These are phyloP conservation scores for Collariella sp. DNA, from an alignment of 495 filamentous ascomycete species.

Conservation along the genomic window DNA sequence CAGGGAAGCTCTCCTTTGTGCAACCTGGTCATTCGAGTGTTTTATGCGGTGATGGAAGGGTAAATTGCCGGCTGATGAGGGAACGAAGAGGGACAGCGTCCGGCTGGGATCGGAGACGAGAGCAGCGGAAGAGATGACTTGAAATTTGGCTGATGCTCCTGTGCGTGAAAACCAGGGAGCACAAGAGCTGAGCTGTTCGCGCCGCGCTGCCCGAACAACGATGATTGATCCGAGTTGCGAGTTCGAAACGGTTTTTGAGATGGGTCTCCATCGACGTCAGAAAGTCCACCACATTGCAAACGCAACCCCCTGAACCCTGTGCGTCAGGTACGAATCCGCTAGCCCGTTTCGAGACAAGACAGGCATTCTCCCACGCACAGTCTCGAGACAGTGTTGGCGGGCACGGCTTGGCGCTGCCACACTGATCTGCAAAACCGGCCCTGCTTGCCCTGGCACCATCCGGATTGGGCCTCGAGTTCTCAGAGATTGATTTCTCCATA, in stretches of 20 bases:
- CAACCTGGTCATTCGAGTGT: conserved; percentile 17
- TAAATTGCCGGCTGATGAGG: too few species aligned
- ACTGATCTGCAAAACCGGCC: conserved; percentile 9
- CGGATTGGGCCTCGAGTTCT: neutral
- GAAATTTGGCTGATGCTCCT: too few species aligned
- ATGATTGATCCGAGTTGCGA: too few species aligned
- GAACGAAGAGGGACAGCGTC: too few species aligned
- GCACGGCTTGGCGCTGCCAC: conserved; percentile 3
- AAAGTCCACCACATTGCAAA: conserved; percentile 4
- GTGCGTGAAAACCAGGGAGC: too few species aligned
- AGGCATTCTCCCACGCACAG: too few species aligned
- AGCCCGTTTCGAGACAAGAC: conserved; percentile 11
- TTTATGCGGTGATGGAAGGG: conserved; percentile 14
- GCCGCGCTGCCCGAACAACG: too few species aligned
- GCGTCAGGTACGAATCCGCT: conserved; percentile 13
- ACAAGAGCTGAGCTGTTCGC: too few species aligned
- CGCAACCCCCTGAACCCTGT: conserved; percentile 19
- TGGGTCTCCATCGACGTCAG: neutral
- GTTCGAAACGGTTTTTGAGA: conserved; percentile 1
- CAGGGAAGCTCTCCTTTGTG: conserved; percentile 1
- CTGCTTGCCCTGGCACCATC: neutral
- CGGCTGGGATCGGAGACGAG: too few species aligned
- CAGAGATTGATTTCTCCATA: neutral
- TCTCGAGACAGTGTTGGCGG: conserved; percentile 5
- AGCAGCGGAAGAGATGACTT: too few species aligned